Evolutionary conservation across 1,139 yeast genomes (phyloP), one percentile per base, ranked within the genome.

Genomic region (Debaryomyces udenii): DNA sequence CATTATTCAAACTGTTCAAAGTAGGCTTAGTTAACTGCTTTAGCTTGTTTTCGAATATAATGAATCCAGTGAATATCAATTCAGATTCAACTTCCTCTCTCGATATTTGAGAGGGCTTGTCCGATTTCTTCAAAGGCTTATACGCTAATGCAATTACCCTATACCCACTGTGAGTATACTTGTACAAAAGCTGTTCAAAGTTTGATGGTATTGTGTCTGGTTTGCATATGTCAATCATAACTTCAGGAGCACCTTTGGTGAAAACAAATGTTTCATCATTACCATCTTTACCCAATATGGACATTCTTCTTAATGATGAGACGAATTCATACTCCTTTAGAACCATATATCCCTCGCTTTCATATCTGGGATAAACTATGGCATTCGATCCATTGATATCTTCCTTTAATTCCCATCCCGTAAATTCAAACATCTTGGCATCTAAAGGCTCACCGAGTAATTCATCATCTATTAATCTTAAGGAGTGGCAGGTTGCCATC

Each of bases 181-280:
- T 76, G 53, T 88, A 85, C 31, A 94, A 70, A 16, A 86, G 59
- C 31, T 85, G 86, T 18, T 85, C 85, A 59, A 79, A 94, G 55
- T 90, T 79, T 1, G 62, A 58, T 0, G 99, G 99, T 33, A 94
- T 63, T 0, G 91, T 68, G 15, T 77, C 80, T 2, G 81, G 78
- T 13, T 68, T 66, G 64, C 99, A 93, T 30, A 93, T 80, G 22
- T 82, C 86, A 27, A 76, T 70, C 76, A 93, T 87, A n/a, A 91
- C 88, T 61, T 93, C 99, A 0, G 99, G 99, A 0, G 99, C 99
- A 38, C 99, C 99, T 59, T 93, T 93, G 10, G 94, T 86, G 57
- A 79, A 85, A 0, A 87, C 79, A 46, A 64, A 66, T 40, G 64
- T 58, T 22, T 62, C 62, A 36, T 59, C 67, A 40, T 58, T 55